Evolutionary conservation across 306 rosid species (phyloP).

Genomic region (Purshia tridentata): DNA sequence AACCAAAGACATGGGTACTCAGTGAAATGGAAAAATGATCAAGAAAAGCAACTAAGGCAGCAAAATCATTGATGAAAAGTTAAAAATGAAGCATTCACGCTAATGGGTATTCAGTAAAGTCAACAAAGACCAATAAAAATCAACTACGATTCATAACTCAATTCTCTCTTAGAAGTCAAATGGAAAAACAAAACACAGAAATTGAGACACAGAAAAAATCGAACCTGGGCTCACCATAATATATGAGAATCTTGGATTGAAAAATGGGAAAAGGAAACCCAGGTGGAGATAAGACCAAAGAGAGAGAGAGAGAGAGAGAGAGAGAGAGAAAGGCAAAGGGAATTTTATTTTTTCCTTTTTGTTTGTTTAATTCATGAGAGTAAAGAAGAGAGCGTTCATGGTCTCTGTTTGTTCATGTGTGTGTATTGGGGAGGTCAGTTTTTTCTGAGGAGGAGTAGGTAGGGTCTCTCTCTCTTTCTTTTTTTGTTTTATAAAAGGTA

Average conservation of each 20-base stretch:
- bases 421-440: constrained; percentile 27
- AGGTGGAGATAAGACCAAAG: constrained; percentile 1
- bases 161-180: neutral
- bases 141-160: constrained; percentile 4
- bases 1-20: constrained; percentile 17
- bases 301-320: neutral
- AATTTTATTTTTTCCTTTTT: neutral
- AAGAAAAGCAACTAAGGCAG: neutral
- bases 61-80: constrained; percentile 2
- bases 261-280: neutral
- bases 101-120: constrained; percentile 14
- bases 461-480: constrained; percentile 4
- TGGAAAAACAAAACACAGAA: constrained; percentile 15
- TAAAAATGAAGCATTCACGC: neutral
- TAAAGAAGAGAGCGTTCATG: constrained; percentile 4
- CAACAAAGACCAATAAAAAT: constrained; percentile 6
- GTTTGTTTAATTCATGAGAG: neutral
- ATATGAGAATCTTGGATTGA: constrained; percentile 3
- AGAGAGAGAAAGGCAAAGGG: neutral
- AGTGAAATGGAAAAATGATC: neutral
- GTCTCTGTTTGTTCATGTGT: constrained; percentile 3
- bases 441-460: constrained; percentile 20
- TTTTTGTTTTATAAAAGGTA: neutral
- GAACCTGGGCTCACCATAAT: constrained; percentile 13
- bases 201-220: neutral